Conservation (phyloP, 192 early-diverging fungal genomes). For the Coemansia sp. region DNA sequence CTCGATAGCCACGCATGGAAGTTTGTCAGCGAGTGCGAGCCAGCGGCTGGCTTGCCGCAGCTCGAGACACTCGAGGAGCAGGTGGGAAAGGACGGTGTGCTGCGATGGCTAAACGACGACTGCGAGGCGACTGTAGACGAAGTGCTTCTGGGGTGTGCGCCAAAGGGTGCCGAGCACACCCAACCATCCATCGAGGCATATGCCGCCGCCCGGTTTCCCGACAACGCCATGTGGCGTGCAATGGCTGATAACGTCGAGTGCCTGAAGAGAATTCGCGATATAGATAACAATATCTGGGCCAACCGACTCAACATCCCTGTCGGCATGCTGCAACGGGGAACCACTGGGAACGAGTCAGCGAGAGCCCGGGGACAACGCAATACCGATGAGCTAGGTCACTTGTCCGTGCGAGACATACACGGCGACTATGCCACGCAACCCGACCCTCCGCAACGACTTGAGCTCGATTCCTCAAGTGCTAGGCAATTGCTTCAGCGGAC, state of each 20-base stretch:
- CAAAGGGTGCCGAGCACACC: not conserved
- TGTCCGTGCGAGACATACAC: conserved; percentile 16
- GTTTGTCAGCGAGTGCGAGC: conserved; percentile 45
- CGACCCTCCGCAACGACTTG: conserved; percentile 48
- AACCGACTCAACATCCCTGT: conserved; percentile 52
- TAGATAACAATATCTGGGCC: conserved; percentile 62
- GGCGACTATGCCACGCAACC: conserved; percentile 29
- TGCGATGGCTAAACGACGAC: conserved; percentile 51
- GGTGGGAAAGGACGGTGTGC: conserved; percentile 25
- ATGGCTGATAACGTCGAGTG: conserved; percentile 57
- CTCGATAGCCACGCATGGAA: conserved; percentile 20
- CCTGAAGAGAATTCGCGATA: conserved; percentile 56
- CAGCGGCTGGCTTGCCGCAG: conserved; percentile 24
- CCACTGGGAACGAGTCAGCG: not conserved
- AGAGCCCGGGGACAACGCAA: conserved; percentile 1
- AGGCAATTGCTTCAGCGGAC: conserved; percentile 62
- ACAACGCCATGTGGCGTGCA: conserved; percentile 45
- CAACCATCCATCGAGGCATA: conserved; percentile 42
- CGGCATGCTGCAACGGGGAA: conserved; percentile 12
- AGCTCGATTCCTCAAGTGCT: conserved; percentile 60
- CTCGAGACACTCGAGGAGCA: conserved; percentile 33
- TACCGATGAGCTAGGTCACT: not conserved
- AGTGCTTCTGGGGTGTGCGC: not conserved
- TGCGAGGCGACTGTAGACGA: conserved; percentile 32
- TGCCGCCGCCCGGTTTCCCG: conserved; percentile 38